Percentiles rank a stretch among this genome's conserved stretches.
Evolutionary conservation across 805 yeast genomes (phyloP).

Genomic region (Wickerhamomyces silvicola): DNA sequence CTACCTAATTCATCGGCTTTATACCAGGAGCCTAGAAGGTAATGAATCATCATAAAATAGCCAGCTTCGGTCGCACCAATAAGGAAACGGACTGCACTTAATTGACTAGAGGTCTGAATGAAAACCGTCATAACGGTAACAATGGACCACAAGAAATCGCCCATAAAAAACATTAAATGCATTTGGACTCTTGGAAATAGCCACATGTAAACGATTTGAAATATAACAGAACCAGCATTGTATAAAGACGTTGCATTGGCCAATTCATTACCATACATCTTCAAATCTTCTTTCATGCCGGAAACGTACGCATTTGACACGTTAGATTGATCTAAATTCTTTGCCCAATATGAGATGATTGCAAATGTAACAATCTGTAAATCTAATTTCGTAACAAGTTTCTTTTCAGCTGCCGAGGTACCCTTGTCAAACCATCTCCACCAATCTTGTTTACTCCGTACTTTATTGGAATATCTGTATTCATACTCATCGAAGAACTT

Average conservation of each 20-base stretch:
- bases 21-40: constrained; percentile 54
- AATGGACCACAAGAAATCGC: background rate
- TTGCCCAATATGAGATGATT: constrained; percentile 57
- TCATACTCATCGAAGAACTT: constrained; percentile 50
- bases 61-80: constrained; percentile 65
- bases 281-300: too few relatives aligned
- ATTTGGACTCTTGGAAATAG: constrained; percentile 1
- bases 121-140: background rate
- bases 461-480: constrained; percentile 36
- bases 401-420: constrained; percentile 37
- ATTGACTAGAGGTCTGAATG: background rate
- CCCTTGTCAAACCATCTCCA: constrained; percentile 47
- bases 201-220: too few relatives aligned
- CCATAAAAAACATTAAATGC: background rate
- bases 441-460: constrained; percentile 35
- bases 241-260: too few relatives aligned
- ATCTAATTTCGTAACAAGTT: constrained; percentile 42
- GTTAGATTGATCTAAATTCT: constrained; percentile 34
- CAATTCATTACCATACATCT: too few relatives aligned
- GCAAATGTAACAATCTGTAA: constrained; percentile 45
- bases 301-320: constrained; percentile 36
- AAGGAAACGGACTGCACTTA: constrained; percentile 51
- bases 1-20: constrained; percentile 52
- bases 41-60: constrained; percentile 53
- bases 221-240: too few relatives aligned